Conservation (phyloP, 1,284 basidiomycete species). For the Porodaedalea pini region DNA sequence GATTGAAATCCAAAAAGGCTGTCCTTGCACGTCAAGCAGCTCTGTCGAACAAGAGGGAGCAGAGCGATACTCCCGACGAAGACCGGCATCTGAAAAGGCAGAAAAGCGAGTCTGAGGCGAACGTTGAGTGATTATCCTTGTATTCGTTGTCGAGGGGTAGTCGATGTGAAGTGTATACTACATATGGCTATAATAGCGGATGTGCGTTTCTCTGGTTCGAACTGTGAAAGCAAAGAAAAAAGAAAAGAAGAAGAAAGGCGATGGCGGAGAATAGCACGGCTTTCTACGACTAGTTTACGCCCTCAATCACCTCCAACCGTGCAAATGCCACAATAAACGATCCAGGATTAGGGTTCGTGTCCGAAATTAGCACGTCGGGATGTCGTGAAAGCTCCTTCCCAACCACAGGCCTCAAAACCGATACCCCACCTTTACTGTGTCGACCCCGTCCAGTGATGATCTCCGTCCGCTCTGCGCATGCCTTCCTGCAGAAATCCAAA, state of each 20-base stretch:
- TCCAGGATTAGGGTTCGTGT: not conserved
- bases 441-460: conserved; percentile 13
- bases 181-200: no score
- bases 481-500: conserved; percentile 1
- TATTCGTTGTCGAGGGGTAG: not conserved
- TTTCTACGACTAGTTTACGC: no score
- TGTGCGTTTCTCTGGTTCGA: no score
- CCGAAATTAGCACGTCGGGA: not conserved
- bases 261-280: no score
- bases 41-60: not conserved
- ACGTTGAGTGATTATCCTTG: not conserved
- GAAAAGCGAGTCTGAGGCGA: not conserved
- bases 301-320: no score
- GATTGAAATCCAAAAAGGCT: conserved; percentile 46
- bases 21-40: conserved; percentile 10
- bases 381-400: not conserved
- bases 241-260: no score
- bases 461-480: not conserved
- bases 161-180: not conserved
- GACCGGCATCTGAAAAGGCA: conserved; percentile 8
- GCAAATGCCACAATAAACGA: not conserved
- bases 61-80: conserved; percentile 1
- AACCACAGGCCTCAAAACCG: not conserved
- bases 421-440: conserved; percentile 1
- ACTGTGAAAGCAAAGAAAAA: no score